Conservation (phyloP, 1,284 basidiomycete species). For the Tremellales sp. region DNA sequence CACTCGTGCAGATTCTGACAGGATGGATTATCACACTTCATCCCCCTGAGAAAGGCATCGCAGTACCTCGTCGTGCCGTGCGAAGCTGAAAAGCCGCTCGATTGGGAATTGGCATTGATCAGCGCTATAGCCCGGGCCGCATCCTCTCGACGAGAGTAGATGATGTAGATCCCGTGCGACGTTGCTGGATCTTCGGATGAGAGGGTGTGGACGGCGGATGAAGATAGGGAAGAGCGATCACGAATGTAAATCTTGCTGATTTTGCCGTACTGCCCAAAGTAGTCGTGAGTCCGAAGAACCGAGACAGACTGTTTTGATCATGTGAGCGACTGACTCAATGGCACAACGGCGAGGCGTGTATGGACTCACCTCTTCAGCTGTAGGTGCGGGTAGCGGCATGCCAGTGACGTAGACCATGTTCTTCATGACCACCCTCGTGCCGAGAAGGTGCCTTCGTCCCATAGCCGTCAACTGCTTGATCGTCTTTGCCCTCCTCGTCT, state of each 20-base stretch:
- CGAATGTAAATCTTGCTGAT: slow-evolving; percentile 93
- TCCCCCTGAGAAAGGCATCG: slow-evolving; percentile 86
- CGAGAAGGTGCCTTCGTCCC: slow-evolving; percentile 81
- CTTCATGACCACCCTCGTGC: slow-evolving; percentile 93
- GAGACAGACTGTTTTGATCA: slow-evolving; percentile 68
- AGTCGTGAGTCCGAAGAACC: slow-evolving; percentile 89
- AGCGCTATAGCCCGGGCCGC: slow-evolving; percentile 88
- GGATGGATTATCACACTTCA: slow-evolving; percentile 64
- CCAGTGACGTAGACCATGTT: slow-evolving; percentile 96
- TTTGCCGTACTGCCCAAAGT: slow-evolving; percentile 98
- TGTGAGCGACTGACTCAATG: neutral
- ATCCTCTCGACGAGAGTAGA: slow-evolving; percentile 91
- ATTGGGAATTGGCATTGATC: slow-evolving; percentile 84
- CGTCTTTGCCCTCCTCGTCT: slow-evolving; percentile 91
- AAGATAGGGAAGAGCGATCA: slow-evolving; percentile 62
- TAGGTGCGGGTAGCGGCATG: slow-evolving; percentile 64
- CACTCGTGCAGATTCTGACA: slow-evolving; percentile 97
- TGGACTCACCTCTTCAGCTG: slow-evolving; percentile 70
- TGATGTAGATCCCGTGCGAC: slow-evolving; percentile 88
- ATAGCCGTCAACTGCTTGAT: slow-evolving; percentile 90
- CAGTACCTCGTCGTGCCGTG: slow-evolving; percentile 98
- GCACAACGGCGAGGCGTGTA: neutral
- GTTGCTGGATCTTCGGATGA: slow-evolving; percentile 51
- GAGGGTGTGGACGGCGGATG: slow-evolving; percentile 44
- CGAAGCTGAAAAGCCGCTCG: slow-evolving; percentile 82